Percentiles rank a stretch among this genome's conserved stretches.
Evolutionary conservation across 257 asterid species (phyloP).

Genomic region (Buddleja alternifolia): DNA sequence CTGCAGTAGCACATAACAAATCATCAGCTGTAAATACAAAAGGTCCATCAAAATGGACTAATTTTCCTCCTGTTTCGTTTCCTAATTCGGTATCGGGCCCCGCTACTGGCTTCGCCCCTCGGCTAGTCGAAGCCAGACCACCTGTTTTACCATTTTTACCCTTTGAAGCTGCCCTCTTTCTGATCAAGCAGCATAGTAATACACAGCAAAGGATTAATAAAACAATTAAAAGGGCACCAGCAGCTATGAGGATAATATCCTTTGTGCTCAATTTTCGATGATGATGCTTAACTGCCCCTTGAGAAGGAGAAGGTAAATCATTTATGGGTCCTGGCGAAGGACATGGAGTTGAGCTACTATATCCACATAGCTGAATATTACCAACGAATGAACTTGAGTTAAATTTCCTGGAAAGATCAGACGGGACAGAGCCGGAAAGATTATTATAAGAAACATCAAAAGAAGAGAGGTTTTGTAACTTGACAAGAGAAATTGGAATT

Average conservation of each 20-base stretch:
- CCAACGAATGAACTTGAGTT: slow-evolving; percentile 82
- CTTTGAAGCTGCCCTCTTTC: slow-evolving; percentile 25
- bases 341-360: slow-evolving; percentile 55
- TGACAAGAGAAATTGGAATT: slow-evolving; percentile 60
- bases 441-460: slow-evolving; percentile 78
- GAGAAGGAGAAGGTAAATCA: slow-evolving; percentile 44
- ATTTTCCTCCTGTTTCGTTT: slow-evolving; percentile 80
- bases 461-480: slow-evolving; percentile 50
- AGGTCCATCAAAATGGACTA: slow-evolving; percentile 93
- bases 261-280: slow-evolving; percentile 24
- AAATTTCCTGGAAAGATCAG: slow-evolving; percentile 59
- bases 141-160: slow-evolving; percentile 15
- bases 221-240: slow-evolving; percentile 43
- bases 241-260: slow-evolving; percentile 31
- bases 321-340: slow-evolving; percentile 52
- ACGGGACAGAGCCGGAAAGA: slow-evolving; percentile 76
- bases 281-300: slow-evolving; percentile 18
- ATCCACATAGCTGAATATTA: slow-evolving; percentile 80
- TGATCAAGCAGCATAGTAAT: slow-evolving; percentile 29
- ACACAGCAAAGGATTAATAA: slow-evolving; percentile 32
- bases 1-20: slow-evolving; percentile 90
- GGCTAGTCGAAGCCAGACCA: slow-evolving; percentile 23
- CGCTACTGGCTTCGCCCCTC: slow-evolving; percentile 38
- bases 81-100: slow-evolving; percentile 50
- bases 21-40: slow-evolving; percentile 89